Evolutionary conservation across 257 asterid species (phyloP), one percentile per base, ranked within the genome.

Genomic region (Scutellaria minor): DNA sequence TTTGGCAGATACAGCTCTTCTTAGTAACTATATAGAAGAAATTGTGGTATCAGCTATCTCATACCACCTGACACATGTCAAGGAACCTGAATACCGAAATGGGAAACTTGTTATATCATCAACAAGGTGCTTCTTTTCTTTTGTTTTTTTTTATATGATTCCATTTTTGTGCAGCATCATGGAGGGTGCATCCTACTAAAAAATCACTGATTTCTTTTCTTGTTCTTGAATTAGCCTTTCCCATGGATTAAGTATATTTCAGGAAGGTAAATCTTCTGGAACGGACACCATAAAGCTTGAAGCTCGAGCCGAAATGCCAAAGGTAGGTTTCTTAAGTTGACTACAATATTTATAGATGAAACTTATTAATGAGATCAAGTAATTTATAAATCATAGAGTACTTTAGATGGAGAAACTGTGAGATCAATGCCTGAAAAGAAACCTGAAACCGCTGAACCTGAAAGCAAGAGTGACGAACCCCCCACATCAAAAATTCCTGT

Each of bases 51-150:
- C 96, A 24, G 97, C 97, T 71, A 82, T 91, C 69, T 89, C 94
- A 0, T 81, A 84, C 76, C 97, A 91, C 81, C 80, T 89, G 73
- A 91, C 82, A 73, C 74, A 79, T 55, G 83, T 75, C 40, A 86
- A 79, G 70, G 87, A 87, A 68, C 92, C 92, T 3, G 90, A 79
- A 39, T 92, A 92, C 81, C 83, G 92, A 84, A 88, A 87, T 68
- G 98, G 96, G 75, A 92, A 88, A 75, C 98, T 92, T 78, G 90
- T 86, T 50, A 88, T 92, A 61, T 85, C 98, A 78, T 83, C 98
- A 1, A 42, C 75, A 37, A 92, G 98, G 98, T 92, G 68, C 37
- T 68, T 51, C 18, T 20, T 20, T 13, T 13, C 40, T 7, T 4
- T 5, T 27, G 47, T 31, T 4, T 3, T 10, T 24, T 45, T 20